Evolutionary conservation across 2,329 filamentous ascomycete genomes (phyloP), one percentile per base, ranked within the genome.

Genomic region (Alternaria burnsii): DNA sequence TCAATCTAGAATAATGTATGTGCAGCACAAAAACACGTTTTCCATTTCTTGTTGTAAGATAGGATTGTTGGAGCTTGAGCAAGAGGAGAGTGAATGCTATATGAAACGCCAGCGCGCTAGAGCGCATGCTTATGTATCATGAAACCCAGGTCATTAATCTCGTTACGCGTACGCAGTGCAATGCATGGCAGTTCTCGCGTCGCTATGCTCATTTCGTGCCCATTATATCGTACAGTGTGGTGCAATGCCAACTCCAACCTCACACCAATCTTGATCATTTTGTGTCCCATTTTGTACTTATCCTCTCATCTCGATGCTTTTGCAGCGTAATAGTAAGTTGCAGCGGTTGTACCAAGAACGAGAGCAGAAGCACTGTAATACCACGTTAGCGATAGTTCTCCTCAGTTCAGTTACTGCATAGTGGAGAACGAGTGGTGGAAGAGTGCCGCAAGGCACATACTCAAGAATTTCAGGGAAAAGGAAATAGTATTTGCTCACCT

Each of bases 401-500:
- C 24, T 32, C 22, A 18, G 18, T 12, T n/a, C 14, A 14, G n/a
- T 11, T 8, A 46, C 24, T 30, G 5, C n/a, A n/a, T 30, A 11
- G 38, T 8, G 26, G 11, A 26, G 41, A 24, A 18, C 20, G 28
- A 18, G 18, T 28, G 8, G 24, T 43, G 8, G 18, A 48, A 30
- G 36, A 48, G 24, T 22, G 26, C 47, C 32, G 40, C 14, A 28
- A 58, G 48, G 22, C 36, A 44, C 46, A 52, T 52, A 53, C 55
- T 52, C 55, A 46, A 26, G 40, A 9, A 22, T 42, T 7, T 24
- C 12, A 26, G 12, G 22, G 30, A 11, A 18, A 48, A 55, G 47
- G 40, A 55, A 55, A 52, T 22, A n/a, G 41, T 34, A 14, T 28
- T 44, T 30, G 55, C 71, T 72, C 60, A 73, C 71, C 69, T 69